These are phyloP conservation scores for Kwoniella dendrophila DNA, from an alignment of 768 basidiomycete genomes.

Conservation along the genomic window DNA sequence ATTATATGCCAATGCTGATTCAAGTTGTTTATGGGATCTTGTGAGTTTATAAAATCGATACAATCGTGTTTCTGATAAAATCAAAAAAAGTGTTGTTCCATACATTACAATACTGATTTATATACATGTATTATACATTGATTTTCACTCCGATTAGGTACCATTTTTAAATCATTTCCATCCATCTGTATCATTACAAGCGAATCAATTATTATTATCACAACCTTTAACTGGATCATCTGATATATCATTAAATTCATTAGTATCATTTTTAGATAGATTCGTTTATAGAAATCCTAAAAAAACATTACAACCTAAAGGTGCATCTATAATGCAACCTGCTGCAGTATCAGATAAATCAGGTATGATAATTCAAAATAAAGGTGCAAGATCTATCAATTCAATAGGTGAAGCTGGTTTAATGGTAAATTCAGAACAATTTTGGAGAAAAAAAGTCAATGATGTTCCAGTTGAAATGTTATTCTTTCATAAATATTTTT, in stretches of 20 bases:
- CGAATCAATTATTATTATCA: slow-evolving; percentile 73
- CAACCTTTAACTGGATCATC: slow-evolving; percentile 77
- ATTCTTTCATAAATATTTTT: slow-evolving; percentile 91
- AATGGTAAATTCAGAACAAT: slow-evolving; percentile 71
- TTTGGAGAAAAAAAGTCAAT: slow-evolving; percentile 68
- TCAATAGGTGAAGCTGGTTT: slow-evolving; percentile 58
- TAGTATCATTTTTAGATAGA: slow-evolving; percentile 92
- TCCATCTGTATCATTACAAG: slow-evolving; percentile 83
- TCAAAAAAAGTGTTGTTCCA: too few relatives aligned
- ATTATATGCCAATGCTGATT: slow-evolving; percentile 75
- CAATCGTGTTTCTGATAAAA: too few relatives aligned
- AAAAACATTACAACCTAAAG: slow-evolving; percentile 66
- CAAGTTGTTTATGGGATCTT: slow-evolving; percentile 85
- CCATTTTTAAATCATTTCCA: slow-evolving; percentile 86
- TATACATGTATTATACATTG: not conserved
- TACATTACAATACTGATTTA: not conserved
- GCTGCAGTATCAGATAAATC: slow-evolving; percentile 67
- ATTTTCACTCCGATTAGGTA: slow-evolving; percentile 58
- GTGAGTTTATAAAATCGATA: slow-evolving; percentile 62
- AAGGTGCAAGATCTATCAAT: slow-evolving; percentile 59
- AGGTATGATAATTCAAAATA: slow-evolving; percentile 63
- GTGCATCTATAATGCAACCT: slow-evolving; percentile 96
- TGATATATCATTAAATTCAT: slow-evolving; percentile 88
- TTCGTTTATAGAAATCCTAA: slow-evolving; percentile 98
- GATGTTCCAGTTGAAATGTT: slow-evolving; percentile 89